These are phyloP conservation scores for Aureobasidium pullulans DNA, from an alignment of 2,329 filamentous ascomycete genomes.

Conservation along the genomic window DNA sequence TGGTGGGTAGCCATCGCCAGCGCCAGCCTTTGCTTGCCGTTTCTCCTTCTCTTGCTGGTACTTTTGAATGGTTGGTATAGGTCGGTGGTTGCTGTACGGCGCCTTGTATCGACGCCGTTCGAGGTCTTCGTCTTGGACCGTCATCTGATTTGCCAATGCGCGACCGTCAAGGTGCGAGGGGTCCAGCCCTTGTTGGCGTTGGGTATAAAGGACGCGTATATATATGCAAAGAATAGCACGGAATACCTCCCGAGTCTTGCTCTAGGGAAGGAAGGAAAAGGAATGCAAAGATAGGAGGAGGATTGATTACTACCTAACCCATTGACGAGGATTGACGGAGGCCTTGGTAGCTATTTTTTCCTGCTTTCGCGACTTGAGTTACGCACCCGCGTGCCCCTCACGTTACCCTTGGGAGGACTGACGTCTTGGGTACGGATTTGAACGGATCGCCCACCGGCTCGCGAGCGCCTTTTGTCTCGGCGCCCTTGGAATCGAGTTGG, in stretches of 20 bases:
- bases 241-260: slow-evolving; percentile 6
- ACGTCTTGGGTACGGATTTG: not conserved
- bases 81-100: slow-evolving; percentile 37
- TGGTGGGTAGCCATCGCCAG: slow-evolving; percentile 8
- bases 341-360: slow-evolving; percentile 2
- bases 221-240: not conserved
- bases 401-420: not conserved
- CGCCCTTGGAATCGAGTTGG: not conserved
- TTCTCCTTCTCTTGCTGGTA: slow-evolving; percentile 41
- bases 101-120: slow-evolving; percentile 31
- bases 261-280: not conserved
- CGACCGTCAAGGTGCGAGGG: slow-evolving; percentile 9
- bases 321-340: not conserved
- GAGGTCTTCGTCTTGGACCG: slow-evolving; percentile 32
- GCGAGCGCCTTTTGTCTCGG: not conserved
- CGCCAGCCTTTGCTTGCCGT: slow-evolving; percentile 29
- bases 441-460: not conserved
- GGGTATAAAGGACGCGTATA: not conserved
- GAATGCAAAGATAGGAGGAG: not conserved
- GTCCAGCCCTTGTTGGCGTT: not conserved
- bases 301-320: not conserved
- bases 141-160: not conserved
- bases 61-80: slow-evolving; percentile 40
- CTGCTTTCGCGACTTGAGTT: slow-evolving; percentile 1
- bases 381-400: not conserved